Base-by-base conservation (phyloP, 192 early-diverging fungal species). In the Coemansia sp. region DNA sequence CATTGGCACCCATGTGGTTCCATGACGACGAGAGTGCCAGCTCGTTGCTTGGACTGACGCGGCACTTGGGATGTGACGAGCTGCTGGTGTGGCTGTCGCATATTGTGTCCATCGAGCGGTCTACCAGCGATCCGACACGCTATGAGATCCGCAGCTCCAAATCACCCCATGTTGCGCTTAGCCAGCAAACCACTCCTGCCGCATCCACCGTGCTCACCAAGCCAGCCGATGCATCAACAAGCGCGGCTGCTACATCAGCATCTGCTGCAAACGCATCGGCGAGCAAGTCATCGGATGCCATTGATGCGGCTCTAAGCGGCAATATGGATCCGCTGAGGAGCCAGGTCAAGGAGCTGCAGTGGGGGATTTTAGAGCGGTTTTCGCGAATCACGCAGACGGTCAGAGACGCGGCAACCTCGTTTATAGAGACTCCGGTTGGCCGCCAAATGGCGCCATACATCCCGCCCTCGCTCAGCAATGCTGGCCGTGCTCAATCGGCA, bases 361-460 rank as follows among this genome's bases (percentile, higher is more conserved):
- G 88, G 88, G 84, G 77, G 40, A 79, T 92, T 18, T 69, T 92
- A 21, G 90, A 92, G 62, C 74, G 76, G 34, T 85, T 92, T 41
- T 89, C 90, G 1, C 83, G 84, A 20, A 87, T 92, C 8, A 87
- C 90, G 5, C 75, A 82, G 41, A 85, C 87, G 43, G 82, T 87
- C 34, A 74, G 82, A 20, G 85, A 88, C 44, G 79, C 88, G 0
- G 84, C 88, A 5, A 80, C 38, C 54, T 87, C 37, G 43, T 83
- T 40, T 28, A 70, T 77, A 34, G 74, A 77, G 15, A 77, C 74
- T 14, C 74, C 74, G n/a, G 67, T 77, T 32, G 74, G 63, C 11
- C 67, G 68, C 47, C 74, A 77, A 31, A 64, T 77, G 10, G 67
- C 64, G n/a, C 74, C 74, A 2, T 77, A 66, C 44, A 77, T 77